Base-by-base conservation (phyloP, 768 basidiomycete genomes). In the Guyanaporus albipodus region DNA sequence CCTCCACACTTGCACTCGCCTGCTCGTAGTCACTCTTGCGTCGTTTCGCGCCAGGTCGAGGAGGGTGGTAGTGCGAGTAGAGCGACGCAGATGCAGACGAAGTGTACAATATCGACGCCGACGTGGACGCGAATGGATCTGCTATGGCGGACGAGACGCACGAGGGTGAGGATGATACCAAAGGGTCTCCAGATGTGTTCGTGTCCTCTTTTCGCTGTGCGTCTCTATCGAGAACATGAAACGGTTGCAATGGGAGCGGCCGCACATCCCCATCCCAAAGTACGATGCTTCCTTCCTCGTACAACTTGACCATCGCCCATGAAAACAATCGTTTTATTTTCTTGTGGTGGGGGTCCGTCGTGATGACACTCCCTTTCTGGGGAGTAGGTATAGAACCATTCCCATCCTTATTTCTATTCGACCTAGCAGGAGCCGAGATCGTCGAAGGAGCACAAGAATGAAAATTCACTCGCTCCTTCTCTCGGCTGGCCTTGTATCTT, bases 231-330 rank as follows among this genome's bases (percentile, higher is more conserved):
- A 39, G n/a, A 10, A 33, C 21, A 12, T 46, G 48, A 0, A 40
- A 49, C 1, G 59, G 57, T 2, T 47, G 61, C 29, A 24, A 48
- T 0, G 67, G 66, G 43, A 65, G 62, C 2, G 70, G 59, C 9
- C 73, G 70, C 12, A 70, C 68, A 4, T 82, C 79, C 0, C 85
- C 85, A 47, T 86, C 82, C 81, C 85, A 87, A 4, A 86, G 63
- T 1, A 88, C 72, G 47, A 90, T 79, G 45, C 76, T 79, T n/a
- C 88, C 89, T 48, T 89, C 87, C 44, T 79, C 72, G 39, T 80
- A 70, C 18, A 90, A 67, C 59, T 82, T 76, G 17, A 78, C 69
- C 42, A 90, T 70, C 0, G 83, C 82, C 71, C 76, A 79, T 17
- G 69, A 64, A 64, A 87, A 91, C 3, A 91, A 71, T 8, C 84